A percentile compares a stretch with the other conserved stretches of the same genome.
Evolutionary conservation across 805 yeast species (phyloP).

Genomic region (Hanseniaspora valbyensis): DNA sequence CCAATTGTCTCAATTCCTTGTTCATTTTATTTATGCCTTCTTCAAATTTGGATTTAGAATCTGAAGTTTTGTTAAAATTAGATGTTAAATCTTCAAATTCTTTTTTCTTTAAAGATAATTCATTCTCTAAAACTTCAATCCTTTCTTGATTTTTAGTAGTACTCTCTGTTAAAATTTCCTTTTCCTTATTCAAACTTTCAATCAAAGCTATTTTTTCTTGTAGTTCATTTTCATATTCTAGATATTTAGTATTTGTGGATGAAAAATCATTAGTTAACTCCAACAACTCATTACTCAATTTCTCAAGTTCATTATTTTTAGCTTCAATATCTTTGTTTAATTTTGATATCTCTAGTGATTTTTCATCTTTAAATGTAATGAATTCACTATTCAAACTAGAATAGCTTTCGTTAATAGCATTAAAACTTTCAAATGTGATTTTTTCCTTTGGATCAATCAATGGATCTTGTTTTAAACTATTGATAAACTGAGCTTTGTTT

Average conservation of each 20-base stretch:
- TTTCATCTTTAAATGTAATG: conserved; percentile 26
- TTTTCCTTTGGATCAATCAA: conserved; percentile 55
- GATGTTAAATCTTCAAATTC: conserved; percentile 22
- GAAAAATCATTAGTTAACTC: conserved; percentile 17
- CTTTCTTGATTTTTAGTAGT: conserved; percentile 31
- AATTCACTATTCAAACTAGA: conserved; percentile 28
- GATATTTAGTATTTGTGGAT: conserved; percentile 20
- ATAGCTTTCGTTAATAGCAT: conserved; percentile 32
- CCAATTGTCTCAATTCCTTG: conserved; percentile 60
- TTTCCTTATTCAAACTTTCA: conserved; percentile 20
- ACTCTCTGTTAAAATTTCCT: conserved; percentile 21
- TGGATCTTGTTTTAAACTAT: conserved; percentile 67
- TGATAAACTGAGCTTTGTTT: conserved; percentile 53
- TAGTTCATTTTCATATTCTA: conserved; percentile 17
- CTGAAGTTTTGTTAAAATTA: conserved; percentile 23
- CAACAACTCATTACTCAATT: conserved; percentile 16
- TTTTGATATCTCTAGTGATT: conserved; percentile 19
- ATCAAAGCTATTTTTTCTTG: conserved; percentile 18
- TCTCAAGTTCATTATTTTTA: conserved; percentile 17
- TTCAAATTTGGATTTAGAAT: conserved; percentile 55
- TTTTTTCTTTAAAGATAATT: conserved; percentile 16
- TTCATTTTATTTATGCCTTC: conserved; percentile 86
- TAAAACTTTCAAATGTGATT: conserved; percentile 46
- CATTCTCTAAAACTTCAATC: conserved; percentile 24
- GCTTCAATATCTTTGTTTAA: conserved; percentile 19